These are phyloP conservation scores for Claviceps citrina DNA, from an alignment of 2,329 filamentous ascomycete genomes.

Conservation along the genomic window DNA sequence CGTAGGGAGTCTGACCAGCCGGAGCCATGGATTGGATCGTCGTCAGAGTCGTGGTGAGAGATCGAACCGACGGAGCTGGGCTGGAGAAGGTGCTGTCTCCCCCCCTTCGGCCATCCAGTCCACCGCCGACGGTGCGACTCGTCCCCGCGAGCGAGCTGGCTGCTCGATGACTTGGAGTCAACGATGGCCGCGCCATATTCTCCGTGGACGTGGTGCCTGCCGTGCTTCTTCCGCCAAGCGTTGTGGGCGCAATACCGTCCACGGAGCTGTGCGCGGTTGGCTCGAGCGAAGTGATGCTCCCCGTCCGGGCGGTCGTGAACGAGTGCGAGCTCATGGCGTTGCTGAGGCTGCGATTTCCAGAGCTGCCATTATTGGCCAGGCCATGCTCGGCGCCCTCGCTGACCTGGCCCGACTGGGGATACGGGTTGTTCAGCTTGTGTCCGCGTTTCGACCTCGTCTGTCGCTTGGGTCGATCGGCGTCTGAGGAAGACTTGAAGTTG, in stretches of 20 bases:
- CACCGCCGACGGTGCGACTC: conserved; percentile 50
- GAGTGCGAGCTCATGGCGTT: conserved; percentile 35
- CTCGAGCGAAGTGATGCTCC: conserved; percentile 37
- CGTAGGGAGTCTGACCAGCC: conserved; percentile 26
- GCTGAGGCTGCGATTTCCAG: conserved; percentile 9
- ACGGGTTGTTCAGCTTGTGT: conserved; percentile 73
- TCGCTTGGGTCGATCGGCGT: conserved; percentile 31
- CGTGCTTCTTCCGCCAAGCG: conserved; percentile 53
- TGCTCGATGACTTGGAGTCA: conserved; percentile 54
- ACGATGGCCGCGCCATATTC: conserved; percentile 57
- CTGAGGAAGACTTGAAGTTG: conserved; percentile 64
- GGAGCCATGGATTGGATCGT: conserved; percentile 66
- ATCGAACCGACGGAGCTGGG: conserved; percentile 64
- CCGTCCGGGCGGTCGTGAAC: conserved; percentile 40
- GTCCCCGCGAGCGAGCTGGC: conserved; percentile 57
- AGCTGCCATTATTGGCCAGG: conserved; percentile 10
- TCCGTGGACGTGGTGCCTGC: conserved; percentile 76
- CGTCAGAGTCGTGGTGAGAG: conserved; percentile 68
- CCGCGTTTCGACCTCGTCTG: conserved; percentile 37
- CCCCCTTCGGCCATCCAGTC: conserved; percentile 52
- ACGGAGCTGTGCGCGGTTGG: conserved; percentile 46
- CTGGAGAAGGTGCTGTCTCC: conserved; percentile 68
- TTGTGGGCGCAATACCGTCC: conserved; percentile 41
- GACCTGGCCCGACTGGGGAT: conserved; percentile 61
- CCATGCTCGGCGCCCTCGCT: conserved; percentile 13